Base-by-base conservation (phyloP, 1,284 basidiomycete genomes). In the Tylopilus sp. region DNA sequence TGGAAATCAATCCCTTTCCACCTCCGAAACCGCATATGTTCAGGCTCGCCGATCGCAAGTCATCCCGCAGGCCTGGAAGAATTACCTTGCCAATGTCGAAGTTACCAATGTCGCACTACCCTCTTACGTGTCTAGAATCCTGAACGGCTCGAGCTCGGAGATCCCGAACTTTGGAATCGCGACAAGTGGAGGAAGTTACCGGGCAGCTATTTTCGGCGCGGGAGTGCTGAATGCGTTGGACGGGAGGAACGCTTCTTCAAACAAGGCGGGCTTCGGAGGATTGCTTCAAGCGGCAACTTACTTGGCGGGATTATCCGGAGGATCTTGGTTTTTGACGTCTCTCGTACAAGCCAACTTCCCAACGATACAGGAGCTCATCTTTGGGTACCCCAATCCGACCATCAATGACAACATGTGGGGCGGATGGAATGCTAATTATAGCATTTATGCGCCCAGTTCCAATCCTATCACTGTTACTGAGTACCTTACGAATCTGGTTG, bases 181-280 rank as follows among this genome's bases (percentile, higher is more conserved):
- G 0, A 62, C 62, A 18, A 78, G 75, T 46, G 77, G 77, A 7
- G 77, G 76, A 14, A 71, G 76, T 0, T 72, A 74, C 50, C 67
- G 77, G 4, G 77, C 79, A 0, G 72, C 76, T 0, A 68, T 76
- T 2, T 78, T 78, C 55, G 76, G 75, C 7, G 76, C 76, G 0
- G 79, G 74, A 0, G 67, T 77, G 4, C 54, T 81, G 37, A 74
- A 74, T 45, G 73, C 74, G 1, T 57, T 82, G 24, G 80, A 82
- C 53, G 74, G 60, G 7, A 60, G 78, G 14, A 80, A 82, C 50
- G 20, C 59, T 7, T 69, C 75, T 0, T 69, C 77, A 0, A 65
- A 58, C 10, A 44, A 38, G 3, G 68, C 62, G 0, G 80, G 78
- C 0, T 70, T 70, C 0, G 80, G 76, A 0, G 80, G 80, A 0